Conservation (phyloP, 306 rosid genomes). For the Calophaca sinica region DNA sequence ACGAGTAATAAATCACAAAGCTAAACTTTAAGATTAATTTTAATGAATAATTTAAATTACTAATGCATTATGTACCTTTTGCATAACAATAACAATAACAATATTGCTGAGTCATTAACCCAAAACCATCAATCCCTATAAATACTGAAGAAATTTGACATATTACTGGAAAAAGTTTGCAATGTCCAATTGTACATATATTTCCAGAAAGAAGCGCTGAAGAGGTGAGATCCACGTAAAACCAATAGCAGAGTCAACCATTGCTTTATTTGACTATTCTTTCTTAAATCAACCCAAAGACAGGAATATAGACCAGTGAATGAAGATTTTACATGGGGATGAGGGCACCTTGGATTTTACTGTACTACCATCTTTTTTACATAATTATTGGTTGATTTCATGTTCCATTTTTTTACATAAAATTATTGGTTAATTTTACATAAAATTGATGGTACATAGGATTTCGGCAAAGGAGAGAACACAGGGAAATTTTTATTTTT, state of each 20-base stretch:
- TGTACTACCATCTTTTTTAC: neutral
- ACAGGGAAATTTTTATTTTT: neutral
- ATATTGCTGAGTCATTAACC: too few relatives aligned
- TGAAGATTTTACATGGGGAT: constrained; percentile 3
- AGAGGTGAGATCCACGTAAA: constrained; percentile 19
- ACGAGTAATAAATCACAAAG: neutral
- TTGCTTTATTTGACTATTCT: constrained; percentile 51
- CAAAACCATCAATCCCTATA: neutral
- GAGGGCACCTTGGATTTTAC: constrained; percentile 44
- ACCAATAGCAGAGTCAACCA: constrained; percentile 45
- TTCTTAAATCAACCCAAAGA: constrained; percentile 36
- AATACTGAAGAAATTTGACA: constrained; percentile 1
- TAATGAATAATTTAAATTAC: neutral
- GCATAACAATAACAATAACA: too few relatives aligned
- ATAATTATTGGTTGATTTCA: too few relatives aligned
- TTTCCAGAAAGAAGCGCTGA: neutral
- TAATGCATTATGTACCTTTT: too few relatives aligned
- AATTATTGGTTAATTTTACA: too few relatives aligned
- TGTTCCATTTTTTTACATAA: too few relatives aligned
- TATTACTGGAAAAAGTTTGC: neutral
- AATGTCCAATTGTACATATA: neutral
- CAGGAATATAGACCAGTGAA: constrained; percentile 39
- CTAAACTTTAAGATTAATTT: neutral
- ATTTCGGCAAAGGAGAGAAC: constrained; percentile 20
- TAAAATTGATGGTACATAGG: too few relatives aligned